These are phyloP conservation scores for Fusarium gaditjirri DNA, from an alignment of 2,329 filamentous ascomycete genomes.

Conservation along the genomic window DNA sequence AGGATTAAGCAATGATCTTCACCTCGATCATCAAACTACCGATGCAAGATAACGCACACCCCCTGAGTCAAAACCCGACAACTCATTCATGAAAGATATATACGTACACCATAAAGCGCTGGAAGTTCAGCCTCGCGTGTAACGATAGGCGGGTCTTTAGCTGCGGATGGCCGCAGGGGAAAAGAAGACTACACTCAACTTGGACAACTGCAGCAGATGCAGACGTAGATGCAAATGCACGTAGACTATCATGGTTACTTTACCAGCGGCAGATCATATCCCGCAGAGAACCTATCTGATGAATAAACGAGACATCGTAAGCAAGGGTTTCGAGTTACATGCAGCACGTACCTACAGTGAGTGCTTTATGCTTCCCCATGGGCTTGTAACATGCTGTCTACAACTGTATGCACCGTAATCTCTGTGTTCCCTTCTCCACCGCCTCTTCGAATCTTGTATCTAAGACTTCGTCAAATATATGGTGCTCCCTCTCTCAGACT, in stretches of 20 bases:
- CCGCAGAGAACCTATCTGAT: constrained; percentile 8
- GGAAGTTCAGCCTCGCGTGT: constrained; percentile 31
- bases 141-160: constrained; percentile 32
- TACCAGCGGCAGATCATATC: constrained; percentile 23
- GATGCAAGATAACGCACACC: constrained; percentile 40
- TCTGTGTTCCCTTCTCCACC: constrained; percentile 25
- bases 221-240: background rate
- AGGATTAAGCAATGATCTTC: background rate
- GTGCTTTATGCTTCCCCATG: background rate
- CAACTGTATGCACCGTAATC: background rate
- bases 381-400: background rate
- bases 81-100: background rate
- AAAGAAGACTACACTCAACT: constrained; percentile 25
- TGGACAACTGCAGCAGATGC: constrained; percentile 18
- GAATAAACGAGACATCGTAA: constrained; percentile 3
- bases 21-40: constrained; percentile 15
- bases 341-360: background rate
- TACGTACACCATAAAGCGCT: constrained; percentile 11
- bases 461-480: constrained; percentile 11
- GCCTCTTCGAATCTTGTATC: constrained; percentile 12
- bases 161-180: constrained; percentile 23
- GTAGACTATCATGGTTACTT: constrained; percentile 13
- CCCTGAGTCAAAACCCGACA: constrained; percentile 8
- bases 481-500: background rate
- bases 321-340: constrained; percentile 13